phyloP scores from a whole-genome alignment of 2,329 filamentous ascomycete genomes.

The Epichloe bromicola region DNA sequence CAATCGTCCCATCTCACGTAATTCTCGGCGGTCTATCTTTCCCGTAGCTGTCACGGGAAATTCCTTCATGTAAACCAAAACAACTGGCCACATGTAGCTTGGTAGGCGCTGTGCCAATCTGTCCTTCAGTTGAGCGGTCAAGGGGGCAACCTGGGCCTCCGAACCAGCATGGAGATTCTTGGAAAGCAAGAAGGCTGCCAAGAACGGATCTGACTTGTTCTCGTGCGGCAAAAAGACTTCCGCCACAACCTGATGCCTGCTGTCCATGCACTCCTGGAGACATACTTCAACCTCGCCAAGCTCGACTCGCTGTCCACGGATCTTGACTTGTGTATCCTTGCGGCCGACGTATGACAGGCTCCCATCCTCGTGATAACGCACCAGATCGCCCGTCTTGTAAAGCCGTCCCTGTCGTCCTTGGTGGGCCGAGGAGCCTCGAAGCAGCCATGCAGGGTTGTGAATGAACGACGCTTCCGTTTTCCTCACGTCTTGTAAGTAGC shows the following conservation, averaged over 20 bases:
- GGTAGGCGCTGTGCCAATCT: background rate
- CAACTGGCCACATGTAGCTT: background rate
- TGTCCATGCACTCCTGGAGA: background rate
- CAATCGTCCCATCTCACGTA: background rate
- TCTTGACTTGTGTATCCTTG: conserved; percentile 27
- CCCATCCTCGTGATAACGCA: conserved; percentile 18
- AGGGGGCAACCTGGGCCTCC: background rate
- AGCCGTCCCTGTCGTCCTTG: conserved; percentile 13
- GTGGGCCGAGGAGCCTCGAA: conserved; percentile 21
- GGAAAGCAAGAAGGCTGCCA: background rate
- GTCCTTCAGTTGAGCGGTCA: background rate
- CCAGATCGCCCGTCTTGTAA: conserved; percentile 14
- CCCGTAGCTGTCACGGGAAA: background rate
- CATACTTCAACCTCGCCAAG: conserved; percentile 14
- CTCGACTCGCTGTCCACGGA: conserved; percentile 41
- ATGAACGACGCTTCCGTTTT: conserved; percentile 49
- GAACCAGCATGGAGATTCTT: background rate
- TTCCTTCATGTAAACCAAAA: background rate
- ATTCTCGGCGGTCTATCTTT: background rate
- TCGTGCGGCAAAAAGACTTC: background rate
- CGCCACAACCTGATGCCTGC: background rate
- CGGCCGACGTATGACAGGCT: conserved; percentile 12
- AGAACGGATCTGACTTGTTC: background rate
- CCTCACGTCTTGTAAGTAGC: conserved; percentile 8
- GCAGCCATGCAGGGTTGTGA: conserved; percentile 38